Conservation (phyloP, 2,329 filamentous ascomycete species). For the Acephala macrosclerotiorum region DNA sequence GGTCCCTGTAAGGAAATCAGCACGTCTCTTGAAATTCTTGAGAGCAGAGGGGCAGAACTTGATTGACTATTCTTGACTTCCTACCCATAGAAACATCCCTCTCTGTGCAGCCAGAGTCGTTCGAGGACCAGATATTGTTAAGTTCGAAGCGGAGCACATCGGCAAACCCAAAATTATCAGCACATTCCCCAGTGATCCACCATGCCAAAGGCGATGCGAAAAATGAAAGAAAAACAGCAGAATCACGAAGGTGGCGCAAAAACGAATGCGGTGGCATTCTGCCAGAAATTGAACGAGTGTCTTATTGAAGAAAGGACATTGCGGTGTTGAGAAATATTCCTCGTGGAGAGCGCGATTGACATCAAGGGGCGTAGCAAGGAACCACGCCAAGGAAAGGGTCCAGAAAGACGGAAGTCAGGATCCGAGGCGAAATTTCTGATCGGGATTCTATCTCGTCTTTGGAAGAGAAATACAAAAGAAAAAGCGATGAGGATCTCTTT, state of each 20-base stretch:
- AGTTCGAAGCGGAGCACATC: conserved; percentile 16
- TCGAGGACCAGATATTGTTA: conserved; percentile 17
- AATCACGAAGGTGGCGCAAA: conserved; percentile 4
- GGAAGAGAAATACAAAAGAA: no score
- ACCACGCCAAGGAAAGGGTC: not conserved
- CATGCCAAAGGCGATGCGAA: not conserved
- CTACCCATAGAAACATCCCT: no score
- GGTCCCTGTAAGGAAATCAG: no score
- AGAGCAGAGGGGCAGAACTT: no score
- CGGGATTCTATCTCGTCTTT: no score
- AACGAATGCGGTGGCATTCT: conserved; percentile 25
- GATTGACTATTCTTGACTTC: no score
- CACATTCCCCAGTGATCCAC: not conserved
- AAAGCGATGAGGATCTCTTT: no score
- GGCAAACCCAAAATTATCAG: not conserved
- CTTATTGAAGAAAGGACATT: not conserved
- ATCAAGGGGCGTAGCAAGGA: not conserved
- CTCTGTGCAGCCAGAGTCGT: conserved; percentile 6
- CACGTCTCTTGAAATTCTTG: no score
- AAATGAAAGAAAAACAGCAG: conserved; percentile 9
- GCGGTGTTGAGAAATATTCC: not conserved
- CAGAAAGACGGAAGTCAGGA: not conserved
- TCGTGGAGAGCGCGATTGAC: not conserved
- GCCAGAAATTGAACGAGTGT: conserved; percentile 8
- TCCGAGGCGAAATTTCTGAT: no score